Percentiles rank a stretch among this genome's conserved stretches.
Conservation (phyloP, 73 alveolate genomes). For the Symbiodinium natans region DNA sequence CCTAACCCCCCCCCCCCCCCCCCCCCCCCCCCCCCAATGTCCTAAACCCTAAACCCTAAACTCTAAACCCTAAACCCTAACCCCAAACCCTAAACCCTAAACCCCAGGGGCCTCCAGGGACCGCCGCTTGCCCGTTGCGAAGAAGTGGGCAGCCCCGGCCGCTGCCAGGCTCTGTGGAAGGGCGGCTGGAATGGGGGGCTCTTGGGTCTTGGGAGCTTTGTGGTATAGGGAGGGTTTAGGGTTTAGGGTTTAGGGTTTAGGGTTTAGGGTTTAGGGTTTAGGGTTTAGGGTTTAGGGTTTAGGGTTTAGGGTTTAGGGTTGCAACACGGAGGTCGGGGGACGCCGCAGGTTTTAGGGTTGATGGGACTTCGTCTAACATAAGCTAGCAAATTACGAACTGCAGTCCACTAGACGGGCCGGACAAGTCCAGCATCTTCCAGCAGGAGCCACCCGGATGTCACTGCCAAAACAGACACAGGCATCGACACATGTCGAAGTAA, state of each 20-base stretch:
- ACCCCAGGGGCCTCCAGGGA: not conserved
- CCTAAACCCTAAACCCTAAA: not conserved
- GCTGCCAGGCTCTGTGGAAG: not conserved
- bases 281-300: too few species aligned
- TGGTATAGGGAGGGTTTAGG: not conserved
- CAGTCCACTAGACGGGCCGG: too few species aligned
- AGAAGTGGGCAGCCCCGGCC: constrained; percentile 8
- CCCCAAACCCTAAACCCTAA: not conserved
- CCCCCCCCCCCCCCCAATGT: too few species aligned
- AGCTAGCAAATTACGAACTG: too few species aligned
- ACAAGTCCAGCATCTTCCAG: too few species aligned
- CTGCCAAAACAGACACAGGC: too few species aligned
- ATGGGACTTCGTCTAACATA: too few species aligned
- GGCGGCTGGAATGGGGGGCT: not conserved
- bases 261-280: not conserved
- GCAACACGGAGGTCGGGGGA: too few species aligned
- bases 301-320: not conserved
- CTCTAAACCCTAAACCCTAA: not conserved
- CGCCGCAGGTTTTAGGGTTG: not conserved
- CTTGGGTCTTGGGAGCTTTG: not conserved
- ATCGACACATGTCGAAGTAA: too few species aligned
- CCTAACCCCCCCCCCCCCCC: too few species aligned
- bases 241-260: not conserved
- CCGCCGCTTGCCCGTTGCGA: not conserved
- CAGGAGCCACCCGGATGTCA: too few species aligned